A percentile compares a stretch with the other conserved stretches of the same genome.
phyloP scores from a whole-genome alignment of 2,329 filamentous ascomycete species.

The Ophiocordyceps unilateralis region DNA sequence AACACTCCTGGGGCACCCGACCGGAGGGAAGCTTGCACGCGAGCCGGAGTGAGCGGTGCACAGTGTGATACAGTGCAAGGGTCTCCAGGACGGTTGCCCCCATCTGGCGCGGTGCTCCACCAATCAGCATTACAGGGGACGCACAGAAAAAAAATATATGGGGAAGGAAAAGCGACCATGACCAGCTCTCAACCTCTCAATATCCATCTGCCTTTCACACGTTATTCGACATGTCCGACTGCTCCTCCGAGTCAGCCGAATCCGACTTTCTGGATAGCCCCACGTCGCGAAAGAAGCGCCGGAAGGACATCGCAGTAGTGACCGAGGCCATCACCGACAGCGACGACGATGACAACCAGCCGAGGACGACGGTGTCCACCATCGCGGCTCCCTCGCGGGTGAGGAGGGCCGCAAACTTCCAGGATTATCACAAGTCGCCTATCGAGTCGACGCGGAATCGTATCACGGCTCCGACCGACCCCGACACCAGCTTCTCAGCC shows the following conservation, averaged over 20 bases:
- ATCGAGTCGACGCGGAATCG: slow-evolving; percentile 10
- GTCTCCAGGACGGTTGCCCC: no score
- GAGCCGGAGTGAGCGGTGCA: no score
- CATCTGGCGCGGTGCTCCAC: no score
- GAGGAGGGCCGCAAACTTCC: slow-evolving; percentile 17
- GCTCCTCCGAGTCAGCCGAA: slow-evolving; percentile 14
- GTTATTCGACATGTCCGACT: neutral
- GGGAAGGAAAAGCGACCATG: no score
- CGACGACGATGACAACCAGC: slow-evolving; percentile 14
- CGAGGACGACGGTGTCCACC: slow-evolving; percentile 17
- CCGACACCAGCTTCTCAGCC: slow-evolving; percentile 49
- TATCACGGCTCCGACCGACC: slow-evolving; percentile 34
- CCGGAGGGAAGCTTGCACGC: no score
- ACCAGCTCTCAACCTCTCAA: no score
- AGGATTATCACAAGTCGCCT: no score
- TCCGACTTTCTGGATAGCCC: slow-evolving; percentile 32
- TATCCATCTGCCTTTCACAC: no score
- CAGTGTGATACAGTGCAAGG: no score
- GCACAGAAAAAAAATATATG: no score
- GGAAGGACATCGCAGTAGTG: slow-evolving; percentile 9
- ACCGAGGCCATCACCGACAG: slow-evolving; percentile 5
- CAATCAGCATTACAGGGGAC: no score
- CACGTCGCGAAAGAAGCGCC: slow-evolving; percentile 27
- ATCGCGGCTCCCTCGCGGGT: slow-evolving; percentile 37
- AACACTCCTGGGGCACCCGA: no score